Evolutionary conservation across 148 eudicot species (phyloP), one percentile per base, ranked within the genome.

Genomic region (Limonium bicolor): DNA sequence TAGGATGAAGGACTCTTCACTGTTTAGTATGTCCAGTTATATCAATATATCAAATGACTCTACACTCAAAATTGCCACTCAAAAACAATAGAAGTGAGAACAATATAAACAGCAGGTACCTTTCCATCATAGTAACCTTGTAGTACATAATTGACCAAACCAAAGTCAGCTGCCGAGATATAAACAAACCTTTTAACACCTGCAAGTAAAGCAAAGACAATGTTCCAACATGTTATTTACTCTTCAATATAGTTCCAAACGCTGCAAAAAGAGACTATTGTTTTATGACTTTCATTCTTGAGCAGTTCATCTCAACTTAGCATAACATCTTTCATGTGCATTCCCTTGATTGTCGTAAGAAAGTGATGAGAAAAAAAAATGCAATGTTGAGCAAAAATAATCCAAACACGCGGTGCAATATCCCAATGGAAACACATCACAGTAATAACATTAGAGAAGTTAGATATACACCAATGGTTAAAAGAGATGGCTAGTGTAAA

Each of bases 121-220:
- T 82, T 82, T 53, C 86, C 94, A 30, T 78, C 77, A 21, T 82
- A 82, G 65, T 82, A 82, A 24, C 94, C 94, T 69, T 65, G 77
- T 19, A 82, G 66, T 53, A 78, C 34, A 50, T 78, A 82, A 60
- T 82, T 82, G 11, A 72, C 64, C 50, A 74, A 35, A 7, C 94
- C 94, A 65, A 71, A 82, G 63, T 74, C 94, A 52, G 86, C 82
- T 50, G 94, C 94, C 48, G 94, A 82, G 36, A 82, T 64, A 51
- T 82, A 82, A 27, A 78, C 77, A 64, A 72, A 82, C 55, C 94
- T 72, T 56, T 82, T 82, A 1, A 74, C 81, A 20, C 86, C 94
- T 82, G 66, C 37, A 70, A 39, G 48, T 39, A 31, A 43, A 24
- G 25, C 24, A 20, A 25, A 14, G 5, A 14, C 2, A 31, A n/a